Conservation (phyloP, 2,329 filamentous ascomycete genomes). For the Scopulariopsis brevicaulis region DNA sequence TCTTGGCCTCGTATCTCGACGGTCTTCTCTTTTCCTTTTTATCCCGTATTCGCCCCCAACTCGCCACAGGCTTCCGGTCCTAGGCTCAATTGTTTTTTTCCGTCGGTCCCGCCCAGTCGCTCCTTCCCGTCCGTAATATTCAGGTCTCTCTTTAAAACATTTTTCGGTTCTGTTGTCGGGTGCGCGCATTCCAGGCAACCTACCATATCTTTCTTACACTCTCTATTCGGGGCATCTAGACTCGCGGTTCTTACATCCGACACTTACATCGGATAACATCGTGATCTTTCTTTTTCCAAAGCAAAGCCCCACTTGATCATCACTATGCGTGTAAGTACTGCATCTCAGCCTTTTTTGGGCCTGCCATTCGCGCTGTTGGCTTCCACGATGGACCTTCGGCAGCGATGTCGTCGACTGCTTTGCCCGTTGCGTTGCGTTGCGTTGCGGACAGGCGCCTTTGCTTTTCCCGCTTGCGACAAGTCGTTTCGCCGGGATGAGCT, state of each 20-base stretch:
- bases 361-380: not conserved
- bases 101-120: not conserved
- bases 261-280: not conserved
- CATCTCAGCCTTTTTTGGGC: not conserved
- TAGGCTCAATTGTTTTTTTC: not conserved
- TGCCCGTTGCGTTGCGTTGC: too few relatives aligned
- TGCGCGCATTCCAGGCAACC: not conserved
- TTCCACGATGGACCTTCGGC: not conserved
- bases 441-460: not conserved
- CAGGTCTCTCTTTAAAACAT: not conserved
- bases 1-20: not conserved
- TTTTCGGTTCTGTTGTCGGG: not conserved
- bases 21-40: not conserved
- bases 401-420: not conserved
- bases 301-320: not conserved
- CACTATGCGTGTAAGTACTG: not conserved
- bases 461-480: not conserved
- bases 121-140: not conserved
- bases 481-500: not conserved
- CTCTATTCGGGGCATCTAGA: not conserved
- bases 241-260: not conserved
- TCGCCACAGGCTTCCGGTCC: not conserved
- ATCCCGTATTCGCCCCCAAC: not conserved
- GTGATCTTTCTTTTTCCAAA: not conserved
- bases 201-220: not conserved